A percentile compares a stretch with the other conserved stretches of the same genome.
Conservation (phyloP, 805 yeast species). For the Monosporozyma servazzii region DNA sequence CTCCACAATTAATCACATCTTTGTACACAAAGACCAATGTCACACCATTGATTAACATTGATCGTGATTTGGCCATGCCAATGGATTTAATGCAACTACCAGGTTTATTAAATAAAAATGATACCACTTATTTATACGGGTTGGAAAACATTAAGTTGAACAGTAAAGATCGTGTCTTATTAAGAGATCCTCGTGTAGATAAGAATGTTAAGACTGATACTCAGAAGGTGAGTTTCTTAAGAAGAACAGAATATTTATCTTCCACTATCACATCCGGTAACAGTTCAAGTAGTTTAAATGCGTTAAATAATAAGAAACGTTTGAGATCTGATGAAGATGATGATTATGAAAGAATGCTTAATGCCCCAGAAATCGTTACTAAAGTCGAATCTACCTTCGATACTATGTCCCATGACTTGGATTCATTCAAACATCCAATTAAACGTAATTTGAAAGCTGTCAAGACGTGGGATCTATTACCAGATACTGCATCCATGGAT, state of each 20-base stretch:
- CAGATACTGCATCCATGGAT: conserved; percentile 88
- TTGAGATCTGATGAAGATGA: conserved; percentile 21
- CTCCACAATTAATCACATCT: conserved; percentile 55
- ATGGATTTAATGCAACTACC: conserved; percentile 61
- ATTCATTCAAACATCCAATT: conserved; percentile 62
- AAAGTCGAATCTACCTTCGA: conserved; percentile 73
- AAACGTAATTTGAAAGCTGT: conserved; percentile 68
- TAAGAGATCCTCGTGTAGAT: conserved; percentile 65
- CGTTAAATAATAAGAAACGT: conserved; percentile 14
- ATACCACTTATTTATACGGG: conserved; percentile 36
- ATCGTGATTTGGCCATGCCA: conserved; percentile 64
- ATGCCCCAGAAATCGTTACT: conserved; percentile 21
- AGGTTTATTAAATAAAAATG: conserved; percentile 56
- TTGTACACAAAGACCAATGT: conserved; percentile 69
- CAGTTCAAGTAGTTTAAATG: conserved; percentile 3
- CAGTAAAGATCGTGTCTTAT: conserved; percentile 64
- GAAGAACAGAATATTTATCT: conserved; percentile 90
- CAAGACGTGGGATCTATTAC: conserved; percentile 69
- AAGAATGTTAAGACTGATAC: conserved; percentile 29
- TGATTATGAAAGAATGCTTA: conserved; percentile 15
- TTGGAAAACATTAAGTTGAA: conserved; percentile 45
- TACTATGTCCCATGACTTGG: conserved; percentile 35
- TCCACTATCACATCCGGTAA: conserved; percentile 36
- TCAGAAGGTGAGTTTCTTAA: conserved; percentile 59
- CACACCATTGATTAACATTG: conserved; percentile 47